A percentile compares a stretch with the other conserved stretches of the same genome.
These are phyloP conservation scores for Quercus parvula DNA, from an alignment of 306 rosid genomes.

Conservation along the genomic window DNA sequence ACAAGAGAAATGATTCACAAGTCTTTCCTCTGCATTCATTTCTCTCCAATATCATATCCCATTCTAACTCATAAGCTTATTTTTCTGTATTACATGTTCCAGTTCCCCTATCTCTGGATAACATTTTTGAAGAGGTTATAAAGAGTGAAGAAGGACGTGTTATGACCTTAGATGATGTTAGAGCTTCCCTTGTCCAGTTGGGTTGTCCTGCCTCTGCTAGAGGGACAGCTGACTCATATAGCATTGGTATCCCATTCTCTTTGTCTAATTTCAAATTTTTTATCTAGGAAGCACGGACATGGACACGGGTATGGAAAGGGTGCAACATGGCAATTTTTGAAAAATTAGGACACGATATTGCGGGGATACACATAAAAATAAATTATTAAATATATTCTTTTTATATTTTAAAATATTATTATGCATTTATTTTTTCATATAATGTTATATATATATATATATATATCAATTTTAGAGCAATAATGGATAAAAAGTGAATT, in stretches of 20 bases:
- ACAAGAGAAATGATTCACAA: background rate
- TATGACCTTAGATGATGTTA: slow-evolving; percentile 63
- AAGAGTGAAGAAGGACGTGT: slow-evolving; percentile 68
- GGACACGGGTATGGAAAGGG: too few relatives aligned
- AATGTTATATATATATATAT: too few relatives aligned
- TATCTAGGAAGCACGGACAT: too few relatives aligned
- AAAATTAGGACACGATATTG: too few relatives aligned
- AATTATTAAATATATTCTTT: too few relatives aligned
- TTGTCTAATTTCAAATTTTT: slow-evolving; percentile 1
- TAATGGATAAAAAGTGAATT: too few relatives aligned
- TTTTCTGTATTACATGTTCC: slow-evolving; percentile 32
- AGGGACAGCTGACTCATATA: slow-evolving; percentile 45
- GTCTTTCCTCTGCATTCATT: background rate
- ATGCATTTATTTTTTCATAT: too few relatives aligned
- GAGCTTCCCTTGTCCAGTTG: slow-evolving; percentile 59
- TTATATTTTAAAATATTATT: too few relatives aligned
- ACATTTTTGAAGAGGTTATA: slow-evolving; percentile 65
- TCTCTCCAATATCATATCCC: background rate
- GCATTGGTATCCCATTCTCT: slow-evolving; percentile 44
- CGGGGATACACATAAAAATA: too few relatives aligned
- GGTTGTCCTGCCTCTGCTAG: slow-evolving; percentile 40
- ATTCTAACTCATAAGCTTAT: slow-evolving; percentile 12
- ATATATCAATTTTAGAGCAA: too few relatives aligned
- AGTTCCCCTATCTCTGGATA: slow-evolving; percentile 62
- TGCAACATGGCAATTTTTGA: too few relatives aligned